Conservation (phyloP, 306 rosid genomes). For the Begonia loranthoides region DNA sequence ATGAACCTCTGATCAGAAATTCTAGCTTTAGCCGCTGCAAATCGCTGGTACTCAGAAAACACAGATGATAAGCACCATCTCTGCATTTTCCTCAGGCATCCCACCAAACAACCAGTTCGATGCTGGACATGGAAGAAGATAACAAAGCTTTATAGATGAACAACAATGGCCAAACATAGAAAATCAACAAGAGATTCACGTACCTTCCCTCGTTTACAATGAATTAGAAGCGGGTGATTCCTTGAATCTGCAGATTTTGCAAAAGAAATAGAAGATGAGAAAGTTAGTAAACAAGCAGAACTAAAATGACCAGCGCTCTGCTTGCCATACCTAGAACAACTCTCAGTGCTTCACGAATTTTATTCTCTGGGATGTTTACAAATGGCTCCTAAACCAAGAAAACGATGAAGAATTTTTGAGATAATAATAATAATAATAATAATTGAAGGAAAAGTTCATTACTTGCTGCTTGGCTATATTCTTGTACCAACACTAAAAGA, state of each 20-base stretch:
- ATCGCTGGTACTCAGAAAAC: conserved; percentile 83
- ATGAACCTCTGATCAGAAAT: conserved; percentile 86
- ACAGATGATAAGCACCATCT: conserved; percentile 90
- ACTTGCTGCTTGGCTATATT: too few relatives aligned
- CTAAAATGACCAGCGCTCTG: not conserved
- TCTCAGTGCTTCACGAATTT: conserved; percentile 80
- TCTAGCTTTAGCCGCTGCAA: conserved; percentile 97
- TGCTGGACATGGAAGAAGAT: conserved; percentile 40
- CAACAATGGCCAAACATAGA: conserved; percentile 1
- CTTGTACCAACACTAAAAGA: too few relatives aligned
- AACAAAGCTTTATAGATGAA: conserved; percentile 1
- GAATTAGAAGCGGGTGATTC: conserved; percentile 91
- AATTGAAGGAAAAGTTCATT: too few relatives aligned
- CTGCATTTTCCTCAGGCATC: conserved; percentile 88
- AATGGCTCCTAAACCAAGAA: conserved; percentile 76
- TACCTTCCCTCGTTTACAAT: conserved; percentile 97
- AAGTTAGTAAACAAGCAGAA: not conserved
- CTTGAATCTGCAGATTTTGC: conserved; percentile 48
- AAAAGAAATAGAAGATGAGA: conserved; percentile 5
- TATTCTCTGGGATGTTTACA: conserved; percentile 83
- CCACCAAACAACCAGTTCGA: conserved; percentile 94
- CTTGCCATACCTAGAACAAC: conserved; percentile 60
- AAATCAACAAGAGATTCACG: not conserved
- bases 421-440: too few relatives aligned
- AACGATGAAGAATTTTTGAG: too few relatives aligned